Evolutionary conservation across 495 filamentous ascomycete species (phyloP), one percentile per base, ranked within the genome.

Genomic region (Lasiosphaeria miniovina): DNA sequence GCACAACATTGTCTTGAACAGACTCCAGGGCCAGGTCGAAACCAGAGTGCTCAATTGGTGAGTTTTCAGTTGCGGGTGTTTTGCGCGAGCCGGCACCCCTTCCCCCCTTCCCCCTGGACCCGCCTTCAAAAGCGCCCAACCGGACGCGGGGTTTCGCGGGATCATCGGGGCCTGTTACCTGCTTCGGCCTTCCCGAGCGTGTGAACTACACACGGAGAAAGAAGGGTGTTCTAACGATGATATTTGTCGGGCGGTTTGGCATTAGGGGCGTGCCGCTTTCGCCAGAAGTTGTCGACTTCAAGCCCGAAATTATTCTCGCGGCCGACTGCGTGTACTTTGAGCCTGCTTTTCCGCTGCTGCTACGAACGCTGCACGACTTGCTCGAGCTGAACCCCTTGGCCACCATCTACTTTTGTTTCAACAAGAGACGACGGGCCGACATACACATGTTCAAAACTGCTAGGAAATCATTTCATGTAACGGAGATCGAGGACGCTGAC

Each of bases 321-420:
- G 94, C 93, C 6, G 94, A 98, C 71, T 98, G 94, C 76, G 91
- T 96, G 52, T 98, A 98, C 79, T 95, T 95, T 66, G 93, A 98
- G 71, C 91, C 93, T 4, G 89, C 93, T 3, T 98, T 98, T 69
- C 91, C 92, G 48, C 79, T 96, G 35, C 79, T 98, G 36, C 80
- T 92, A 64, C 73, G 85, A 61, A 97, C 94, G n/a, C 71, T 98
- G 62, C 72, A 81, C 57, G 80, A 84, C 49, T 74, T 90, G 57
- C 65, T 89, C 43, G 79, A 56, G 45, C 67, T 79, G 34, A 75
- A 78, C 15, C 75, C 82, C 2, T 65, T 77, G 12, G 82, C 90
- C 1, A 77, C 89, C 4, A 86, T 93, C 65, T 97, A 90, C 73
- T 98, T 98, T 77, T 98, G 93, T 75, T 96, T 90, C 76, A 97